A percentile compares a stretch with the other conserved stretches of the same genome.
phyloP scores from a whole-genome alignment of 1,284 basidiomycete species.

The Sanghuangporus baumii region DNA sequence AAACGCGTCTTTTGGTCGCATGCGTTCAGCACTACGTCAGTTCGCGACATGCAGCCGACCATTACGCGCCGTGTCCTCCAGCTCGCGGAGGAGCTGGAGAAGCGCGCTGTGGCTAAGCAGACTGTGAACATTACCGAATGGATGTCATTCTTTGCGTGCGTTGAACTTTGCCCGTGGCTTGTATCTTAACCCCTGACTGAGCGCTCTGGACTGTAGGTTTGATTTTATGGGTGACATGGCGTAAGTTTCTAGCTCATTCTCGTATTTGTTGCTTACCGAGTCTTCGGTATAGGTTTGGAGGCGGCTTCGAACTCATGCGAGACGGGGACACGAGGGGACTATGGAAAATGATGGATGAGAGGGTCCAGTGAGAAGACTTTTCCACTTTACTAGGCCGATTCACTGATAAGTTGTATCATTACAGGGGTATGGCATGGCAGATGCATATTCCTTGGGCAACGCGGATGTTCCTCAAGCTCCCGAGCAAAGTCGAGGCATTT shows the following conservation, averaged over 20 bases:
- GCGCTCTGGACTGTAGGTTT: conserved; percentile 30
- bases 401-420: neutral
- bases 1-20: conserved; percentile 38
- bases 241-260: conserved; percentile 16
- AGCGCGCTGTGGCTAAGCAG: conserved; percentile 3
- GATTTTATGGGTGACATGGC: conserved; percentile 37
- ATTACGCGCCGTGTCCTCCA: conserved; percentile 29
- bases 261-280: neutral
- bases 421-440: conserved; percentile 11
- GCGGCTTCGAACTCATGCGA: conserved; percentile 27
- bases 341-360: conserved; percentile 17
- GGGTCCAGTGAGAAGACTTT: conserved; percentile 9
- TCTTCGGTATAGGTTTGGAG: conserved; percentile 25
- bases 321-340: conserved; percentile 21
- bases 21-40: conserved; percentile 33
- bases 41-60: conserved; percentile 35
- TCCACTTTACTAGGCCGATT: neutral
- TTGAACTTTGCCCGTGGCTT: conserved; percentile 17
- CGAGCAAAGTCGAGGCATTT: conserved; percentile 8
- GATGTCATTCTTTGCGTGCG: conserved; percentile 29
- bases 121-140: conserved; percentile 30
- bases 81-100: conserved; percentile 28
- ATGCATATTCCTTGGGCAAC: conserved; percentile 17
- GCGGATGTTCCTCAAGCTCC: conserved; percentile 10
- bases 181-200: conserved; percentile 31